Conservation (phyloP, 768 basidiomycete genomes). For the button mushroom (Agaricus bisporus) region DNA sequence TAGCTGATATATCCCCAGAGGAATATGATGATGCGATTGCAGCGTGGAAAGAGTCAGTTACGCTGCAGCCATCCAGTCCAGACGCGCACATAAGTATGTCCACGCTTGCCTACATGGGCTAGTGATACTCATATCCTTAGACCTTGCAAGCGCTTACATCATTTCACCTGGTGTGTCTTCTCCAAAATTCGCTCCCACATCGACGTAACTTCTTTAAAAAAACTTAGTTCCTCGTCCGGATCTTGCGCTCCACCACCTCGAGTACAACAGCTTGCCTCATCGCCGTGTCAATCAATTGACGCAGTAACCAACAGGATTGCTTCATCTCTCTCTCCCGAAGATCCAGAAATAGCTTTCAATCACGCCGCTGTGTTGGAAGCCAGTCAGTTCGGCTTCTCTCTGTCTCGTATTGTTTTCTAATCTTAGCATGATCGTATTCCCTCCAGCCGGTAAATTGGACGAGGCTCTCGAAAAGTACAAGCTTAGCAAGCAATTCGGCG, state of each 20-base stretch:
- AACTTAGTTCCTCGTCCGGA: slow-evolving; percentile 63
- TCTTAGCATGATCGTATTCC: slow-evolving; percentile 21
- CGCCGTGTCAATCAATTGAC: slow-evolving; percentile 16
- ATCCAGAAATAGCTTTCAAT: slow-evolving; percentile 90
- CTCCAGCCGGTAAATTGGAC: slow-evolving; percentile 68
- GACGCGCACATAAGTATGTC: slow-evolving; percentile 82
- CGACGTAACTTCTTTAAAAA: neutral
- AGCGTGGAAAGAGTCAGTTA: slow-evolving; percentile 82
- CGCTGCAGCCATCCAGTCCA: slow-evolving; percentile 74
- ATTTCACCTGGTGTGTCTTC: slow-evolving; percentile 46
- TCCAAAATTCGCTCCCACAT: neutral
- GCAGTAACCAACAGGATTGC: slow-evolving; percentile 55
- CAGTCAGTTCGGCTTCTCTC: slow-evolving; percentile 38
- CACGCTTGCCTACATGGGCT: slow-evolving; percentile 7
- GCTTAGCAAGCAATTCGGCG: slow-evolving; percentile 67
- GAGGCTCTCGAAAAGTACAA: slow-evolving; percentile 81
- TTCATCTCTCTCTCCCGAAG: slow-evolving; percentile 76
- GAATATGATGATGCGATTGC: slow-evolving; percentile 83
- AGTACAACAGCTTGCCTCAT: slow-evolving; percentile 38
- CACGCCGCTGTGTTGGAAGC: slow-evolving; percentile 89
- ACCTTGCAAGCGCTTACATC: slow-evolving; percentile 86
- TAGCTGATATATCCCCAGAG: slow-evolving; percentile 39
- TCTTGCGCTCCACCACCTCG: slow-evolving; percentile 79
- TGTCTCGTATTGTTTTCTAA: slow-evolving; percentile 12
- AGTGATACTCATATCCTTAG: slow-evolving; percentile 30